phyloP scores from a whole-genome alignment of 345 rosid genomes.

The Citrus reticulata region DNA sequence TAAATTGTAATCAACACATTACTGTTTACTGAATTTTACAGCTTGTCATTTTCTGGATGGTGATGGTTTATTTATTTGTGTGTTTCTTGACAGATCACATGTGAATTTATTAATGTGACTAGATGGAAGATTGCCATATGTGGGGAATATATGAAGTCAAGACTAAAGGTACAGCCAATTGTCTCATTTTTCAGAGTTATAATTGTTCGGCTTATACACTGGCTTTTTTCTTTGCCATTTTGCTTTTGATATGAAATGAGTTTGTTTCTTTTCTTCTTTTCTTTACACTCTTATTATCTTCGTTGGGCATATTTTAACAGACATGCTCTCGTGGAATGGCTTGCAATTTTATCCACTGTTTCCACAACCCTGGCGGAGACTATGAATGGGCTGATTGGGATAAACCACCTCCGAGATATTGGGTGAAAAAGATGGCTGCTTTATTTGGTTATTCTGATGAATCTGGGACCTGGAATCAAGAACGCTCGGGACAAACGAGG shows the following conservation, averaged over 20 bases:
- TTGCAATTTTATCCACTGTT: slow-evolving; percentile 97
- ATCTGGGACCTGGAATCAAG: slow-evolving; percentile 29
- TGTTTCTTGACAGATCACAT: slow-evolving; percentile 52
- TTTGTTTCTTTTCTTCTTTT: not conserved
- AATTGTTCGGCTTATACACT: not conserved
- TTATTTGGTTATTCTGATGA: slow-evolving; percentile 76
- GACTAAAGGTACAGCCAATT: slow-evolving; percentile 52
- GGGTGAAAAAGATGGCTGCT: slow-evolving; percentile 76
- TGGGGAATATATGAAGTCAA: slow-evolving; percentile 91
- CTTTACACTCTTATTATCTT: slow-evolving; percentile 5
- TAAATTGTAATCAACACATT: not conserved
- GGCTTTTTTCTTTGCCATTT: slow-evolving; percentile 5
- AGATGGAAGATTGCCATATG: slow-evolving; percentile 97
- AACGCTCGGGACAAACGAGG: slow-evolving; percentile 19
- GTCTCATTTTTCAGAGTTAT: not conserved
- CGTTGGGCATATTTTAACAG: slow-evolving; percentile 36
- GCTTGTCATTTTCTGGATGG: not conserved
- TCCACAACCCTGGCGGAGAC: slow-evolving; percentile 96
- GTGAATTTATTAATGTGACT: slow-evolving; percentile 82
- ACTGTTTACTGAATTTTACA: not conserved
- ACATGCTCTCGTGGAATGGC: slow-evolving; percentile 88
- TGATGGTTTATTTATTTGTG: not conserved
- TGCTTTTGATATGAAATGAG: not conserved
- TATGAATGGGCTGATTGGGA: slow-evolving; percentile 99
- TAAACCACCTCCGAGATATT: slow-evolving; percentile 86